Conservation (phyloP, 106 monocot genomes). For the Acorus gramineus region DNA sequence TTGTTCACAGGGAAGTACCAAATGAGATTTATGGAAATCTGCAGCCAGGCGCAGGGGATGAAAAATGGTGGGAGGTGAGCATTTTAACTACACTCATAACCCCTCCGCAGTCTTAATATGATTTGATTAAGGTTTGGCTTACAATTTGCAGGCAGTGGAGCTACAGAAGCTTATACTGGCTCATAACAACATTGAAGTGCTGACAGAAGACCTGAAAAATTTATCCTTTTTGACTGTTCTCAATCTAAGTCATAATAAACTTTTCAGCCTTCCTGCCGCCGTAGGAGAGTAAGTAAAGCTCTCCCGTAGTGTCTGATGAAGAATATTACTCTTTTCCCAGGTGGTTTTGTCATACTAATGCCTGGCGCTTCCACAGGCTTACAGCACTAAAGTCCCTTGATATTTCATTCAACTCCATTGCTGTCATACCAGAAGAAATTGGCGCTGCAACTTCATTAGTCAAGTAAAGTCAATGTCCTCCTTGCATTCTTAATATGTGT, state of each 20-base stretch:
- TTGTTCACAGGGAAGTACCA: slow-evolving; percentile 63
- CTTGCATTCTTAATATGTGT: slow-evolving; percentile 1
- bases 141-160: slow-evolving; percentile 64
- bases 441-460: slow-evolving; percentile 64
- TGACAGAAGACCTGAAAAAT: slow-evolving; percentile 68
- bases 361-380: slow-evolving; percentile 39
- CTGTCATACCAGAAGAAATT: slow-evolving; percentile 65
- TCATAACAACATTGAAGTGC: slow-evolving; percentile 75
- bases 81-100: background rate
- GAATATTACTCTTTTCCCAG: too few species aligned
- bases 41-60: slow-evolving; percentile 61
- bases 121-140: background rate
- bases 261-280: slow-evolving; percentile 61
- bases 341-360: background rate
- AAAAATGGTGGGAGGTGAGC: slow-evolving; percentile 99
- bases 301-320: too few species aligned
- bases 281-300: slow-evolving; percentile 72
- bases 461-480: slow-evolving; percentile 41
- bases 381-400: slow-evolving; percentile 71
- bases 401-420: slow-evolving; percentile 72
- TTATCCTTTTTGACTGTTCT: slow-evolving; percentile 57
- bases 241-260: slow-evolving; percentile 88
- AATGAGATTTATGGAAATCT: slow-evolving; percentile 63
- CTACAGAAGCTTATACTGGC: slow-evolving; percentile 90
- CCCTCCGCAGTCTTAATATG: background rate